These are phyloP conservation scores for Massariosphaeria phaeospora DNA, from an alignment of 495 filamentous ascomycete species.

Conservation along the genomic window DNA sequence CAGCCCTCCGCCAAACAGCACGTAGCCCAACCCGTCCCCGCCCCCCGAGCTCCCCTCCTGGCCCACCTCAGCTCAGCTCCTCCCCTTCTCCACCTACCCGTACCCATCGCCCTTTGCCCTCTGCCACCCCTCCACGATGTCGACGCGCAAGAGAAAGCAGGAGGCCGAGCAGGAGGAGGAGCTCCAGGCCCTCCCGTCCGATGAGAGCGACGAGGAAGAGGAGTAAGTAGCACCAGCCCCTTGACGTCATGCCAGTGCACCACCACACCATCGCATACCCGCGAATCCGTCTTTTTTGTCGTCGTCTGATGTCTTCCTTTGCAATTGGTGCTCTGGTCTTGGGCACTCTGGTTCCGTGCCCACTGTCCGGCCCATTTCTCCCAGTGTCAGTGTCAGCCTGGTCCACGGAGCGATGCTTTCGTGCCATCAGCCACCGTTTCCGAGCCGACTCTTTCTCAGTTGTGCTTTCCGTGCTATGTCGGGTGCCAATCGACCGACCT, in stretches of 20 bases:
- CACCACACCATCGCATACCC: conserved; percentile 11
- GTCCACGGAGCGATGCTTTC: neutral
- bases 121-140: conserved; percentile 41
- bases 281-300: conserved; percentile 5
- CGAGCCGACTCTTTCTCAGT: conserved; percentile 1
- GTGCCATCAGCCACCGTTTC: neutral
- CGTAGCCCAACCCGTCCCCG: conserved; percentile 16
- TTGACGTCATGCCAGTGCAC: conserved; percentile 36
- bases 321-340: conserved; percentile 12
- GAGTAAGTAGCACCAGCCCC: conserved; percentile 49
- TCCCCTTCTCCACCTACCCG: conserved; percentile 15
- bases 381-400: conserved; percentile 19
- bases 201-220: conserved; percentile 60
- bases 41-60: conserved; percentile 20
- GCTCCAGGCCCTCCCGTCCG: conserved; percentile 57
- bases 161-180: conserved; percentile 56
- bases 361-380: neutral
- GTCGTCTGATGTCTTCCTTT: conserved; percentile 16
- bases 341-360: conserved; percentile 6
- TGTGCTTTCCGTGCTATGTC: neutral
- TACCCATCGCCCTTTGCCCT: too few species aligned
- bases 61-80: conserved; percentile 12
- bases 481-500: neutral
- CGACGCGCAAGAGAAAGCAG: conserved; percentile 63
- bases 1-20: conserved; percentile 12